Conservation (phyloP, 495 filamentous ascomycete genomes). For the Penicillium soppii region DNA sequence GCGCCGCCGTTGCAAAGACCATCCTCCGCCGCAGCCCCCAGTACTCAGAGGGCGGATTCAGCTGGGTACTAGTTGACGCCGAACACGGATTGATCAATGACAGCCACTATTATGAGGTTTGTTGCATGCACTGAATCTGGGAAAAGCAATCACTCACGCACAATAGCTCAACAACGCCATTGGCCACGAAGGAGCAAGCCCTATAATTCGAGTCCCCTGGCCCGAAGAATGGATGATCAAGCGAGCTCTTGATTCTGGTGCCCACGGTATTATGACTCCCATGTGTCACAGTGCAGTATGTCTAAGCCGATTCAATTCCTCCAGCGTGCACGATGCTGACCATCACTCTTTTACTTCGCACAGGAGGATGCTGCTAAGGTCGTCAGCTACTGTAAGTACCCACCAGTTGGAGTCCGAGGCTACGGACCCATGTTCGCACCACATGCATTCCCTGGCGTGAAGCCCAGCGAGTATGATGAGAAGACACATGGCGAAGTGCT, state of each 20-base stretch:
- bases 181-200: slow-evolving; percentile 62
- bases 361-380: slow-evolving; percentile 58
- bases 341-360: background rate
- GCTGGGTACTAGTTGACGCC: slow-evolving; percentile 76
- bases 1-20: slow-evolving; percentile 34
- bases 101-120: slow-evolving; percentile 35
- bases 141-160: background rate
- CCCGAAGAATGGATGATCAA: slow-evolving; percentile 73
- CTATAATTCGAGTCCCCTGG: slow-evolving; percentile 66
- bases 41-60: slow-evolving; percentile 26
- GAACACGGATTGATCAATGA: slow-evolving; percentile 71
- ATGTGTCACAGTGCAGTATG: slow-evolving; percentile 39
- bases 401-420: slow-evolving; percentile 61
- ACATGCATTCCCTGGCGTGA: slow-evolving; percentile 37
- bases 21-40: slow-evolving; percentile 32
- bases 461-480: slow-evolving; percentile 40
- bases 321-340: no score
- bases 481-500: slow-evolving; percentile 33
- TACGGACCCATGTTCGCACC: slow-evolving; percentile 63
- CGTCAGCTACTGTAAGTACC: slow-evolving; percentile 64
- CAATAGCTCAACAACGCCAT: slow-evolving; percentile 48
- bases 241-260: slow-evolving; percentile 68
- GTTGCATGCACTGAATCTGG: background rate
- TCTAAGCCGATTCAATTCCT: background rate
- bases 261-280: slow-evolving; percentile 58